These are phyloP conservation scores for Hygrophila difformis DNA, from an alignment of 257 asterid genomes.

Conservation along the genomic window DNA sequence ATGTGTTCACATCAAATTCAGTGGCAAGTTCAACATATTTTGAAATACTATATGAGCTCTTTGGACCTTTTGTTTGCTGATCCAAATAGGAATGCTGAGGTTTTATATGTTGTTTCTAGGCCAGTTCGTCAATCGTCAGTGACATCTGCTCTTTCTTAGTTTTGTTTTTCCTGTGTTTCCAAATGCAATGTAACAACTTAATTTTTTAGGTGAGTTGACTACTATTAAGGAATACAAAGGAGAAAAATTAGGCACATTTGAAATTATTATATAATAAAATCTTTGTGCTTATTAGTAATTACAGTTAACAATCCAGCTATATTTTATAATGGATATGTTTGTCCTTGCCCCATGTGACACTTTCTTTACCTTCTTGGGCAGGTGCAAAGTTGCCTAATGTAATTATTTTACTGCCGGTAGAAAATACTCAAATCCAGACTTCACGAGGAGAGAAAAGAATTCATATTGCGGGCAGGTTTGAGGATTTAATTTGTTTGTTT, in stretches of 20 bases:
- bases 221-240: background rate
- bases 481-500: constrained; percentile 15
- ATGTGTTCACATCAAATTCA: constrained; percentile 4
- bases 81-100: too few species aligned
- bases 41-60: constrained; percentile 13
- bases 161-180: too few species aligned
- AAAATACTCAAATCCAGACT: constrained; percentile 53
- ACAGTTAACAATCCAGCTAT: constrained; percentile 11
- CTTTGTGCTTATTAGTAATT: constrained; percentile 7
- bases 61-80: too few species aligned
- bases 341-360: constrained; percentile 9
- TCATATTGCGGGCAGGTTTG: constrained; percentile 72
- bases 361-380: constrained; percentile 24
- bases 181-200: too few species aligned
- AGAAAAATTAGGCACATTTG: constrained; percentile 8
- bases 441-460: constrained; percentile 55
- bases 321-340: constrained; percentile 12
- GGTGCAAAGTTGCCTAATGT: constrained; percentile 84
- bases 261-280: background rate
- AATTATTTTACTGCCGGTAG: constrained; percentile 56
- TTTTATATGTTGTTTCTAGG: too few species aligned
- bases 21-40: constrained; percentile 4
- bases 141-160: too few species aligned
- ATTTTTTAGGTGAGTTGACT: background rate
- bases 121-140: too few species aligned